A percentile compares a stretch with the other conserved stretches of the same genome.
Conservation (phyloP, 495 filamentous ascomycete genomes). For the Stereocaulon alpinum region DNA sequence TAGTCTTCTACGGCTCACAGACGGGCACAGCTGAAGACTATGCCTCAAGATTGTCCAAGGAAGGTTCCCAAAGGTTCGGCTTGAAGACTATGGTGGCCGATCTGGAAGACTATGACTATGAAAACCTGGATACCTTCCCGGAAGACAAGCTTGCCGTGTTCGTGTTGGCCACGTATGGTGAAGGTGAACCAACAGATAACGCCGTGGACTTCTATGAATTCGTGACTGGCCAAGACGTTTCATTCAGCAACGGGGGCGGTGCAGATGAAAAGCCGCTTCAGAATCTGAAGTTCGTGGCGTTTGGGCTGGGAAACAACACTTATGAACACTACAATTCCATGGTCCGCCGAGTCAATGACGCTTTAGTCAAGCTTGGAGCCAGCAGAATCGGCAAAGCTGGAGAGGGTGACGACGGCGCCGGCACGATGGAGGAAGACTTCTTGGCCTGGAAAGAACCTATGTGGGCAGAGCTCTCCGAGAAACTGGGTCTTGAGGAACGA, state of each 20-base stretch:
- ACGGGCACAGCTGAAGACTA: slow-evolving; percentile 99
- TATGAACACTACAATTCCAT: slow-evolving; percentile 99
- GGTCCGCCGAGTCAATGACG: slow-evolving; percentile 81
- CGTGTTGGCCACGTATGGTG: slow-evolving; percentile 93
- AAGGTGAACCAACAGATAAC: slow-evolving; percentile 97
- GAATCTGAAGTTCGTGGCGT: slow-evolving; percentile 86
- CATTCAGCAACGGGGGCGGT: slow-evolving; percentile 62
- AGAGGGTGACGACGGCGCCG: slow-evolving; percentile 95
- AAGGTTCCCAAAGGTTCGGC: slow-evolving; percentile 90
- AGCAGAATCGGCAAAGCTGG: slow-evolving; percentile 76
- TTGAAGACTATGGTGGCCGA: slow-evolving; percentile 98
- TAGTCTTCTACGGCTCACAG: slow-evolving; percentile 97
- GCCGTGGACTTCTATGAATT: slow-evolving; percentile 99
- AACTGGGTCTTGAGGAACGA: slow-evolving; percentile 85
- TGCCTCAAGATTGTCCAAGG: slow-evolving; percentile 92
- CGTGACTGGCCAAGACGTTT: slow-evolving; percentile 65
- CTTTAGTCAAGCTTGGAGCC: slow-evolving; percentile 70
- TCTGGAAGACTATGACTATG: slow-evolving; percentile 95
- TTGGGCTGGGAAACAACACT: slow-evolving; percentile 95
- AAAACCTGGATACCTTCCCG: slow-evolving; percentile 82
- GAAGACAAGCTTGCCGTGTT: slow-evolving; percentile 89
- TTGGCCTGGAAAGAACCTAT: slow-evolving; percentile 99
- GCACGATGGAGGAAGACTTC: slow-evolving; percentile 99
- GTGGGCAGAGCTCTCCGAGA: slow-evolving; percentile 75
- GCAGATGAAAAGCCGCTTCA: slow-evolving; percentile 62